Evolutionary conservation across 768 basidiomycete species (phyloP).

Genomic region (Mycena vitilis): DNA sequence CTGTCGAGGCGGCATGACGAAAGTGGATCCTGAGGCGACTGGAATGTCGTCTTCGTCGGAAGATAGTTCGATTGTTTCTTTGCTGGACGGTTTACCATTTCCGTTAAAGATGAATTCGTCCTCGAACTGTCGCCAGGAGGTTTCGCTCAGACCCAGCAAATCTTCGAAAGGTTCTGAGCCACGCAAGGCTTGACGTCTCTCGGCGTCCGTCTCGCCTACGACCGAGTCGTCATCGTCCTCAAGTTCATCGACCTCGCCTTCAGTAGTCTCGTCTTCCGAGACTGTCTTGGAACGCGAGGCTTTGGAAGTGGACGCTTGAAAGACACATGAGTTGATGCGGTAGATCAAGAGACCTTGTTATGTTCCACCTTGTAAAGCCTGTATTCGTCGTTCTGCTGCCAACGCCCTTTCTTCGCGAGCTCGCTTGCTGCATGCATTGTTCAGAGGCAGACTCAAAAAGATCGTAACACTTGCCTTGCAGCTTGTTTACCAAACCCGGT

Average conservation of each 20-base stretch:
- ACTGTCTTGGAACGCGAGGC: not conserved
- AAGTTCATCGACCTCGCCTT: slow-evolving; percentile 2
- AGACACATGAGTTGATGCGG: not conserved
- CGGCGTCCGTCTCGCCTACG: slow-evolving; percentile 55
- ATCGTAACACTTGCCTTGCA: slow-evolving; percentile 57
- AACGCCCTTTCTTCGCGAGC: slow-evolving; percentile 83
- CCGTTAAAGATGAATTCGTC: slow-evolving; percentile 62
- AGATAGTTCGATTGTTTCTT: slow-evolving; percentile 22
- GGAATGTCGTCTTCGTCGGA: slow-evolving; percentile 42
- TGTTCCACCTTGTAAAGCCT: slow-evolving; percentile 52
- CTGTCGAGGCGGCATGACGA: slow-evolving; percentile 20
- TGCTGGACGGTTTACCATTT: not conserved
- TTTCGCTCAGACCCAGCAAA: slow-evolving; percentile 54
- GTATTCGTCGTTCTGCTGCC: slow-evolving; percentile 75
- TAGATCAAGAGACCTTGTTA: slow-evolving; percentile 29
- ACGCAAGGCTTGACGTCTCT: slow-evolving; percentile 64
- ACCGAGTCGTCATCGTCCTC: slow-evolving; percentile 48
- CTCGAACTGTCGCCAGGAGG: slow-evolving; percentile 58
- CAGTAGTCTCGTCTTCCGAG: slow-evolving; percentile 3
- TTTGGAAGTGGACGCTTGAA: slow-evolving; percentile 18
- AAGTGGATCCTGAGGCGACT: slow-evolving; percentile 47
- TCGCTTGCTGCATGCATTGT: slow-evolving; percentile 68
- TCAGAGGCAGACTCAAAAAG: not conserved
- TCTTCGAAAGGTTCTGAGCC: slow-evolving; percentile 58
- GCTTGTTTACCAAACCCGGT: slow-evolving; percentile 80